These are phyloP conservation scores for Barnettozyma siamensis DNA, from an alignment of 805 yeast genomes.

Conservation along the genomic window DNA sequence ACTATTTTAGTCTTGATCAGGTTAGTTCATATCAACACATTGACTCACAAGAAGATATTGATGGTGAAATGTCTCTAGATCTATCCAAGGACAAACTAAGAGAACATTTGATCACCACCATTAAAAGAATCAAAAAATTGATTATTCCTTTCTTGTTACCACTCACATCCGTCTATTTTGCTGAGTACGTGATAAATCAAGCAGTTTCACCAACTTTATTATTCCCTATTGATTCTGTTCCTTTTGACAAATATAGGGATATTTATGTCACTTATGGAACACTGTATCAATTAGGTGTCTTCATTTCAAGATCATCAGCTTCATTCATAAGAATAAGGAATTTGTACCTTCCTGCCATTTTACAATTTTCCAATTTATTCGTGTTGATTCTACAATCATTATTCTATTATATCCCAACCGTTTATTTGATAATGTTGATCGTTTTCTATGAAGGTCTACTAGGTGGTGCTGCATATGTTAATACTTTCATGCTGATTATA, in stretches of 20 bases:
- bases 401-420: conserved; percentile 46
- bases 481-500: conserved; percentile 74
- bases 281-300: conserved; percentile 87
- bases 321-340: conserved; percentile 51
- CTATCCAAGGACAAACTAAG: not conserved
- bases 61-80: not conserved
- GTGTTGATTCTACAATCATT: conserved; percentile 61
- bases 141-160: conserved; percentile 77
- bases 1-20: conserved; percentile 27
- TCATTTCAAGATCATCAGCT: conserved; percentile 82
- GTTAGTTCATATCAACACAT: conserved; percentile 8
- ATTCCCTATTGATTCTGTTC: conserved; percentile 66
- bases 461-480: conserved; percentile 89
- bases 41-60: not conserved
- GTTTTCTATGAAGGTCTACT: conserved; percentile 84
- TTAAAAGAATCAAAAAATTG: conserved; percentile 35
- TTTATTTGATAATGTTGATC: conserved; percentile 57
- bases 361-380: conserved; percentile 62
- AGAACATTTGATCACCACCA: conserved; percentile 18
- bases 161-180: conserved; percentile 70
- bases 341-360: conserved; percentile 54
- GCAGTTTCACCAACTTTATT: conserved; percentile 86
- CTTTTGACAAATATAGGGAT: conserved; percentile 70
- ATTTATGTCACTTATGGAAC: conserved; percentile 90
- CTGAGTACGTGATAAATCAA: conserved; percentile 87